Percentiles rank a stretch among this genome's conserved stretches.
phyloP scores from a whole-genome alignment of 2,329 filamentous ascomycete genomes.

The Aureobasidium vineae region DNA sequence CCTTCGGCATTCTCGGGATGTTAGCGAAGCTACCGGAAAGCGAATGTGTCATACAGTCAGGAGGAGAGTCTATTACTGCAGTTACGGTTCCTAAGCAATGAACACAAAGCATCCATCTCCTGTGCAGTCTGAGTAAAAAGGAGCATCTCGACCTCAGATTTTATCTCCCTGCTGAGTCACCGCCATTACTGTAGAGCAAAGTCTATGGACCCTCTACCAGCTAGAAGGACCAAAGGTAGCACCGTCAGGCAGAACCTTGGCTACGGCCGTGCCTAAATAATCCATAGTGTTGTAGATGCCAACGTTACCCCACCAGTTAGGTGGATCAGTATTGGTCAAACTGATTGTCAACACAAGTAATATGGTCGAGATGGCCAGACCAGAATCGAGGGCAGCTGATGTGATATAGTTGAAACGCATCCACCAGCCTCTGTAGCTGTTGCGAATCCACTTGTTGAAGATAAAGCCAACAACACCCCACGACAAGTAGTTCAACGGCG shows the following conservation, averaged over 20 bases:
- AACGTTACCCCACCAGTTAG: constrained; percentile 87
- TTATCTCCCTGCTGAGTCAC: too few relatives aligned
- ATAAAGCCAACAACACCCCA: constrained; percentile 83
- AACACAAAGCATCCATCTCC: not conserved
- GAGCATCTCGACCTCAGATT: not conserved
- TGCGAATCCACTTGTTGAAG: constrained; percentile 75
- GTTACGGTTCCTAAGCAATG: not conserved
- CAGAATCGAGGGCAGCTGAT: constrained; percentile 77
- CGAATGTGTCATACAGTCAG: not conserved
- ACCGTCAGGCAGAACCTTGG: constrained; percentile 27
- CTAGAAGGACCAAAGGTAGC: constrained; percentile 19
- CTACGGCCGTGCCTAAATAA: constrained; percentile 31
- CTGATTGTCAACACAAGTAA: constrained; percentile 83
- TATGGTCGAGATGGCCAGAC: constrained; percentile 76
- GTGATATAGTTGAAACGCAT: constrained; percentile 89
- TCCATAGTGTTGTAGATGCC: constrained; percentile 45
- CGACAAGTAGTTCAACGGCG: constrained; percentile 78
- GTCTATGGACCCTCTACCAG: constrained; percentile 6
- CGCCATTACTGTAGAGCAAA: not conserved
- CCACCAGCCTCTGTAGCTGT: constrained; percentile 74
- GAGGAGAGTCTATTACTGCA: not conserved
- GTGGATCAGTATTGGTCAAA: constrained; percentile 72
- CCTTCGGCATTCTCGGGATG: too few relatives aligned
- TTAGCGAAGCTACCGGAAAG: too few relatives aligned
- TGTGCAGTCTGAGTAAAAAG: not conserved